These are phyloP conservation scores for Pichia rugopelliculosa DNA, from an alignment of 805 yeast species.

Conservation along the genomic window DNA sequence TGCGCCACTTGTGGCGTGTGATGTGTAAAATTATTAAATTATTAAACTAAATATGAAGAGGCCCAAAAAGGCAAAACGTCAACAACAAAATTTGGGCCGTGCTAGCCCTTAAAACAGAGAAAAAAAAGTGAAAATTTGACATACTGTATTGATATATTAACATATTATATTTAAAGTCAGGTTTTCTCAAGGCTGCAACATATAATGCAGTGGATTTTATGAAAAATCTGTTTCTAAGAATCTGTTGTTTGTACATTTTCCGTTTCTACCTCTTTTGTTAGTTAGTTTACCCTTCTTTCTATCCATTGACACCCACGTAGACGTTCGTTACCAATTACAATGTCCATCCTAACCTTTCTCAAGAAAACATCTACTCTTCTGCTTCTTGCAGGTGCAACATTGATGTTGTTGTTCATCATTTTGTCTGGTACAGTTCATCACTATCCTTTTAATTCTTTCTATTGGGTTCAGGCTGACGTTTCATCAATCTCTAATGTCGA, in stretches of 20 bases:
- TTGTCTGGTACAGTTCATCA: slow-evolving; percentile 55
- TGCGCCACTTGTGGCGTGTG: too few relatives aligned
- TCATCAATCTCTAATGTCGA: slow-evolving; percentile 42
- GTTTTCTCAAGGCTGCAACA: too few relatives aligned
- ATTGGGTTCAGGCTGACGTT: slow-evolving; percentile 69
- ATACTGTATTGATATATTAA: too few relatives aligned
- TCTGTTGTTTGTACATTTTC: background rate
- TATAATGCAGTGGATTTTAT: too few relatives aligned
- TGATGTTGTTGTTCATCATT: slow-evolving; percentile 48
- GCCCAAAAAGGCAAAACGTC: background rate
- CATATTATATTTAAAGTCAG: too few relatives aligned
- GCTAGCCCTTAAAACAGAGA: too few relatives aligned
- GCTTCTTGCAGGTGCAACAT: slow-evolving; percentile 39
- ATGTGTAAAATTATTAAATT: too few relatives aligned
- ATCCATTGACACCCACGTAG: background rate
- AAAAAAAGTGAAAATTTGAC: too few relatives aligned
- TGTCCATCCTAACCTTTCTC: background rate
- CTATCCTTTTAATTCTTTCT: slow-evolving; percentile 57
- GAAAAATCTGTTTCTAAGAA: background rate
- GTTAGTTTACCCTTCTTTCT: background rate
- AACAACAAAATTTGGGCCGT: background rate
- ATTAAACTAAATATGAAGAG: too few relatives aligned
- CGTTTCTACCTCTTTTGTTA: too few relatives aligned
- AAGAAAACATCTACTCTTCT: slow-evolving; percentile 26
- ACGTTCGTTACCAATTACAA: background rate